Evolutionary conservation across 805 yeast species (phyloP).

Genomic region (Candida fluviatilis): DNA sequence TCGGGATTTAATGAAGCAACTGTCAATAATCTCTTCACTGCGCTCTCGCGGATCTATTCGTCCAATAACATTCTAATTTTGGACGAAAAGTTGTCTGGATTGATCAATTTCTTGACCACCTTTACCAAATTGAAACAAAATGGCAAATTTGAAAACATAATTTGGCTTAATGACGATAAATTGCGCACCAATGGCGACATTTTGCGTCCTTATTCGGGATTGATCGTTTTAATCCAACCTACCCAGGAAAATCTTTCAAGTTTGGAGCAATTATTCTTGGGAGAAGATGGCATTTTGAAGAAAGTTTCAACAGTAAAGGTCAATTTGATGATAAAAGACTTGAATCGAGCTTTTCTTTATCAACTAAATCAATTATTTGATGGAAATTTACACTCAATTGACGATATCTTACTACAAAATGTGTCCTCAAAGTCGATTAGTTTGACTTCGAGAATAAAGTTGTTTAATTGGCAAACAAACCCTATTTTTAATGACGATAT

Average conservation of each 20-base stretch:
- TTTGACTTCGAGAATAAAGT: constrained; percentile 31
- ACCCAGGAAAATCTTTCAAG: constrained; percentile 14
- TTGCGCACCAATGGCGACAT: constrained; percentile 7
- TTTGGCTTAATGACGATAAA: constrained; percentile 38
- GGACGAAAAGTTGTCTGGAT: constrained; percentile 44
- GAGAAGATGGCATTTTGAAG: constrained; percentile 6
- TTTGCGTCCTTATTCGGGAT: constrained; percentile 13
- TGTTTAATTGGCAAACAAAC: constrained; percentile 42
- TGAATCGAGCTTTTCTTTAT: constrained; percentile 28
- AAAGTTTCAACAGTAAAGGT: constrained; percentile 5
- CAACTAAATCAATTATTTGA: constrained; percentile 22
- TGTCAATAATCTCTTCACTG: constrained; percentile 14
- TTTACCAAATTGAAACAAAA: constrained; percentile 48
- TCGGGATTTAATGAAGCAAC: constrained; percentile 15
- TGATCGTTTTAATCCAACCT: constrained; percentile 15
- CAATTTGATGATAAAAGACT: constrained; percentile 33
- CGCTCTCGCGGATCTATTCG: constrained; percentile 22
- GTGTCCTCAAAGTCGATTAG: not conserved
- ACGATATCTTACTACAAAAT: constrained; percentile 5
- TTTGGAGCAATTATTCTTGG: constrained; percentile 7
- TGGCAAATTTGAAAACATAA: constrained; percentile 46
- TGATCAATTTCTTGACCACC: constrained; percentile 52
- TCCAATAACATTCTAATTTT: constrained; percentile 32
- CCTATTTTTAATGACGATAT: constrained; percentile 41
- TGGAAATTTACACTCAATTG: constrained; percentile 11